Percentiles rank a stretch among this genome's conserved stretches.
phyloP scores from a whole-genome alignment of 2,329 filamentous ascomycete genomes.

The Fusarium veterinarium region DNA sequence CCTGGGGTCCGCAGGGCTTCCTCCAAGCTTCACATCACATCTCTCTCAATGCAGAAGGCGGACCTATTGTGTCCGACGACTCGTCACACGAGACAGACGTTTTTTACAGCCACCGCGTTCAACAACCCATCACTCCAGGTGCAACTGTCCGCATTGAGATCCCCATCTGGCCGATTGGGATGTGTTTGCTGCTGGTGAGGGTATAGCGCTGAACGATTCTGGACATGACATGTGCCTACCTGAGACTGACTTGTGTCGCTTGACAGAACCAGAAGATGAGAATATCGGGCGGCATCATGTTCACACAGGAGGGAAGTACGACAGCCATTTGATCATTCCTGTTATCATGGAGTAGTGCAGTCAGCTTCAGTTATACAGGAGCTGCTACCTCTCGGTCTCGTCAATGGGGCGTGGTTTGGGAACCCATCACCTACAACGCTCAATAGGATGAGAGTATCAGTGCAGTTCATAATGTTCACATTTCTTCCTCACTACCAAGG shows the following conservation, averaged over 20 bases:
- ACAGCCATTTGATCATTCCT: not conserved
- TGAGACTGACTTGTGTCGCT: not conserved
- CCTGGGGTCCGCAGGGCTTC: not conserved
- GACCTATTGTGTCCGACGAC: not conserved
- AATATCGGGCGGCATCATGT: not conserved
- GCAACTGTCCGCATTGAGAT: not conserved
- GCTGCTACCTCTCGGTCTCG: not conserved
- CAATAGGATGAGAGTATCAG: fast-evolving
- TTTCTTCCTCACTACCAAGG: slow-evolving; percentile 65
- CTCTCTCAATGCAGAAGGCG: not conserved
- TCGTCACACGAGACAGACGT: not conserved
- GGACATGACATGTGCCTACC: not conserved
- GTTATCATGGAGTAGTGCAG: not conserved
- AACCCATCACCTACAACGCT: not conserved
- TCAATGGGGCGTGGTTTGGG: fast-evolving
- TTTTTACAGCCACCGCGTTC: not conserved
- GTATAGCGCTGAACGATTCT: not conserved
- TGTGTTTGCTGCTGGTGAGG: not conserved
- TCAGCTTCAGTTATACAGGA: not conserved
- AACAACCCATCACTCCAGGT: not conserved
- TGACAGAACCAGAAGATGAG: not conserved
- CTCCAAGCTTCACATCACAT: not conserved
- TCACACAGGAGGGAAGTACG: not conserved
- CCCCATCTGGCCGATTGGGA: not conserved
- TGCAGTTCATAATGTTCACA: fast-evolving